phyloP scores from a whole-genome alignment of 73 alveolate species.

The Paramecium octaurelia region DNA sequence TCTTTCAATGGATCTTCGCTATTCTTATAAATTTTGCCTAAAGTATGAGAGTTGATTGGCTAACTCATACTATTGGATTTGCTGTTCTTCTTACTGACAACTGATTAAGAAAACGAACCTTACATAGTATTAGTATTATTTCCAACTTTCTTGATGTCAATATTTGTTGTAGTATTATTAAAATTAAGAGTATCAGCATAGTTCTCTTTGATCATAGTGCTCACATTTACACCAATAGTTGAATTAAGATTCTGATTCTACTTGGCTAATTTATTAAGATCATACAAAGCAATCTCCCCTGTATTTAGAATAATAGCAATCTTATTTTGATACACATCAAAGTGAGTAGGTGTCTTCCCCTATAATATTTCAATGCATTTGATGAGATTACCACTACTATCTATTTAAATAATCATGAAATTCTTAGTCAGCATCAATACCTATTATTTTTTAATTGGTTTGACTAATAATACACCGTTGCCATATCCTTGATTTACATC shows the following conservation, averaged over 20 bases:
- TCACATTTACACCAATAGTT: neutral
- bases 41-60: constrained; percentile 3
- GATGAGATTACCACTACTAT: neutral
- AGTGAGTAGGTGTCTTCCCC: constrained; percentile 17
- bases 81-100: neutral
- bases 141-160: constrained; percentile 32
- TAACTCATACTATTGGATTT: constrained; percentile 18
- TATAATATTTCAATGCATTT: neutral
- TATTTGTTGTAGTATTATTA: constrained; percentile 7
- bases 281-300: neutral
- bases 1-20: constrained; percentile 34
- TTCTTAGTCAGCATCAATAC: neutral
- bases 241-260: neutral
- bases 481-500: constrained; percentile 2
- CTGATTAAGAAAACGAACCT: constrained; percentile 10
- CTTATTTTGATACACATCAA: constrained; percentile 4
- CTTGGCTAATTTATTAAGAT: neutral
- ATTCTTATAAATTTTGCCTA: neutral
- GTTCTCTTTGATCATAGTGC: neutral
- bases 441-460: neutral
- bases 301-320: neutral
- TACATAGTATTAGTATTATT: neutral
- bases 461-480: neutral
- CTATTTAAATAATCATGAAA: constrained; percentile 3
- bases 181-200: constrained; percentile 40